Base-by-base conservation (phyloP, 805 yeast genomes). In the Yarrowia alimentaria region DNA sequence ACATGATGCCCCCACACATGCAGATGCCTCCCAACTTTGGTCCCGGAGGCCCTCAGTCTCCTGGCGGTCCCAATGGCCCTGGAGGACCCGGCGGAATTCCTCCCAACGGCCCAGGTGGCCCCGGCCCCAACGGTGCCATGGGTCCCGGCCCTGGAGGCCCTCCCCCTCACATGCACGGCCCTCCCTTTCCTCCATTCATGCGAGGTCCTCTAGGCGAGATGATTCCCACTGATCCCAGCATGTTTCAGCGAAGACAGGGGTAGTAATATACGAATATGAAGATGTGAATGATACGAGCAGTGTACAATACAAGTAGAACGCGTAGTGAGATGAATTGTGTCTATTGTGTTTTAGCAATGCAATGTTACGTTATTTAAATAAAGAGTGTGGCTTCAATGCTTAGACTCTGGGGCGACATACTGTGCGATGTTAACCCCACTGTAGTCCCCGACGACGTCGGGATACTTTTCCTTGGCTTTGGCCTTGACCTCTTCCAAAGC, bases 21-120 rank as follows among this genome's bases (percentile, higher is more conserved):
- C 37, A 30, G 37, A 43, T 43, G 37, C 50, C 50, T 11, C 50
- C 50, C 35, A 31, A 31, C 37, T 43, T 43, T 43, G 37, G 50
- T 11, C 50, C 50, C 6, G 50, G 37, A 5, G 50, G 50, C 11
- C 47, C 47, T 11, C 47, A 16, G 19, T 40, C 47, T 13, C 47
- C 47, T 28, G 33, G 47, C 9, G 47, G 47, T 20, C 38, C 38
- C 21, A 21, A 21, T 11, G 38, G 38, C 3, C 42, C 42, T 16
- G 42, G 42, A 11, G 42, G 42, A 20, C 42, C 42, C 11, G 42
- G 42, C 5, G 42, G 42, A 6, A 28, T 29, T 22, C 35, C 29
- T 25, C 29, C 29, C 12, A 22, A 22, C 19, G 40, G 40, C 5
- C 14, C 45, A 14, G 24, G 24, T 21, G 29, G 29, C 7, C 29